Evolutionary conservation across 2,329 filamentous ascomycete species (phyloP).

Genomic region (Verticillium nubilum): DNA sequence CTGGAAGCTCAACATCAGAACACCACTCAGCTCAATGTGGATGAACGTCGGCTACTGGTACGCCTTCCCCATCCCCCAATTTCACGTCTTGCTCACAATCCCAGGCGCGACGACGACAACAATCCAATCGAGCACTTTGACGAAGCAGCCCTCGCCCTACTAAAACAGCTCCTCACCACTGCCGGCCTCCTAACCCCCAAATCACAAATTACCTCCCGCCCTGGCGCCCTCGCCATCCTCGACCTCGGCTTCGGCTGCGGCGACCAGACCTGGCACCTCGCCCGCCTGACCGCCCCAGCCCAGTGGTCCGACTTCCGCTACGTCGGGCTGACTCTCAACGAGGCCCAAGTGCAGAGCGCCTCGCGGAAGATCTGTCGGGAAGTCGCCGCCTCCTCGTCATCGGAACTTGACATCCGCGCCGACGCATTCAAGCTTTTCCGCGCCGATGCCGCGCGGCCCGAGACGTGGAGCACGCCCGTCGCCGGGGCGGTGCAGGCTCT

Average conservation of each 20-base stretch:
- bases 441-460: conserved; percentile 43
- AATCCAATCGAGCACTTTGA: conserved; percentile 29
- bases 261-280: conserved; percentile 47
- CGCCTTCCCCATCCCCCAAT: conserved; percentile 15
- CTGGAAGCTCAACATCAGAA: conserved; percentile 46
- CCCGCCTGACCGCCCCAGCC: conserved; percentile 16
- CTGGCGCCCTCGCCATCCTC: conserved; percentile 29
- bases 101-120: conserved; percentile 23
- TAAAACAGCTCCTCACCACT: conserved; percentile 37
- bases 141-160: conserved; percentile 42
- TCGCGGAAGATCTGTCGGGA: conserved; percentile 22
- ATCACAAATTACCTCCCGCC: background rate
- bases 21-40: conserved; percentile 49
- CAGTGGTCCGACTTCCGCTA: conserved; percentile 32
- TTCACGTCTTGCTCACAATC: background rate
- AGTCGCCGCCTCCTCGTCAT: conserved; percentile 4
- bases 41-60: conserved; percentile 61
- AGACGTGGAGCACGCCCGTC: conserved; percentile 28
- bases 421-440: conserved; percentile 33
- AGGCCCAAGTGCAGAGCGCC: conserved; percentile 34
- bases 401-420: background rate
- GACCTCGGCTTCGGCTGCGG: conserved; percentile 56
- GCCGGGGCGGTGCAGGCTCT: conserved; percentile 19
- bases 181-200: conserved; percentile 30
- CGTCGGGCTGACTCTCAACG: conserved; percentile 46